phyloP scores from a whole-genome alignment of 2,329 filamentous ascomycete genomes.

The Clarireedia monteithiana region DNA sequence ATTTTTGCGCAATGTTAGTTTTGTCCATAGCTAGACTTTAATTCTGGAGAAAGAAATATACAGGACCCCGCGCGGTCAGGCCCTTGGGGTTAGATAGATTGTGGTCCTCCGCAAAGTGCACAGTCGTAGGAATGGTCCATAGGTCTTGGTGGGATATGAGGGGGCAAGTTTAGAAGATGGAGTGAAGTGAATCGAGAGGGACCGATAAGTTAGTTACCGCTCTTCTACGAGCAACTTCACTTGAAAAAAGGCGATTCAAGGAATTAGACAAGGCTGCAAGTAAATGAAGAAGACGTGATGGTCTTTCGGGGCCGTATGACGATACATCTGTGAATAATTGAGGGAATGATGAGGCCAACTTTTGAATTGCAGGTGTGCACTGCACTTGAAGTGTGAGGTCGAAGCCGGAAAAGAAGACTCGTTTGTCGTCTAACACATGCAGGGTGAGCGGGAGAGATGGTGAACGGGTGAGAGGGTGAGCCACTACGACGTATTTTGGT shows the following conservation, averaged over 20 bases:
- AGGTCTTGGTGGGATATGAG: background rate
- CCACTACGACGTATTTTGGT: no score
- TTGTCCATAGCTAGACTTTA: constrained; percentile 14
- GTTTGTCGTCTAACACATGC: no score
- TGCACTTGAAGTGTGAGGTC: background rate
- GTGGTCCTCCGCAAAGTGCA: constrained; percentile 5
- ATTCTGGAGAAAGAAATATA: background rate
- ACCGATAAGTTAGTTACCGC: background rate
- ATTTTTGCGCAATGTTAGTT: constrained; percentile 37
- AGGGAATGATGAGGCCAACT: background rate
- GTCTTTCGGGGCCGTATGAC: constrained; percentile 7
- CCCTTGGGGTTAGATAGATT: constrained; percentile 45
- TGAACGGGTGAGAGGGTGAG: no score
- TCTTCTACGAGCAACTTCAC: background rate
- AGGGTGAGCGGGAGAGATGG: no score
- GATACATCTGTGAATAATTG: constrained; percentile 7
- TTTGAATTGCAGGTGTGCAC: background rate
- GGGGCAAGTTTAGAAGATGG: constrained; percentile 1
- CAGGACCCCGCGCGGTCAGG: constrained; percentile 42
- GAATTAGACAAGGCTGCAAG: constrained; percentile 8
- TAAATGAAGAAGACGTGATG: constrained; percentile 2
- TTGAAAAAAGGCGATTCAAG: background rate
- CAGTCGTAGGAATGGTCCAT: constrained; percentile 8
- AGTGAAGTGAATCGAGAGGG: background rate
- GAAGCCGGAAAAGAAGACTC: no score